Evolutionary conservation across 371 early-diverging fungal species (phyloP), one percentile per base, ranked within the genome.

Genomic region (Mucor indicus): DNA sequence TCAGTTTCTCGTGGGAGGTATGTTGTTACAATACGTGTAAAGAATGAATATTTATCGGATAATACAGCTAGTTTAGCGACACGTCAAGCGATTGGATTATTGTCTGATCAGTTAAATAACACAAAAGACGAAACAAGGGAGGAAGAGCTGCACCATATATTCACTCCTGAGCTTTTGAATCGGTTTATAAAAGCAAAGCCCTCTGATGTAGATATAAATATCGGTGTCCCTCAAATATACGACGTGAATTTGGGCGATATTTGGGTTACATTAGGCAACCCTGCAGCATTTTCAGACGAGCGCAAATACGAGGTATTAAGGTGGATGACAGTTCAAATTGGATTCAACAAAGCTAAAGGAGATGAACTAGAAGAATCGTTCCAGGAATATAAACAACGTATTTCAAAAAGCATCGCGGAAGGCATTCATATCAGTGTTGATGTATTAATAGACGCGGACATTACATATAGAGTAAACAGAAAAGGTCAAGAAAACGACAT

Each of bases 1-100:
- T 7, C 75, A 82, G 50, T 82, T 82, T 44, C 55, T 82, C 16
- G 67, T 75, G 36, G 82, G 82, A 62, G 76, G 82, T 79, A 55
- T 48, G n/a, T n/a, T n/a, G n/a, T n/a, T n/a, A n/a, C n/a, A n/a
- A n/a, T n/a, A n/a, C n/a, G n/a, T n/a, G n/a, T n/a, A n/a, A n/a
- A n/a, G n/a, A n/a, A n/a, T n/a, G n/a, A n/a, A n/a, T n/a, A n/a
- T n/a, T n/a, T n/a, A n/a, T n/a, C n/a, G n/a, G n/a, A n/a, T n/a
- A n/a, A 35, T 10, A 20, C 53, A 76, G 77, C 76, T 25, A 65
- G 76, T 33, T 40, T 75, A 38, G 79, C 79, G 6, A 63, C 65
- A 11, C 74, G 78, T 16, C 51, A 65, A 50, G 64, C 76, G 37
- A 30, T 79, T 0, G 53, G 56, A 22, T 44, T 64, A 1, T 49